Conservation (phyloP, 331 rosid species). For the Acacia concinna region DNA sequence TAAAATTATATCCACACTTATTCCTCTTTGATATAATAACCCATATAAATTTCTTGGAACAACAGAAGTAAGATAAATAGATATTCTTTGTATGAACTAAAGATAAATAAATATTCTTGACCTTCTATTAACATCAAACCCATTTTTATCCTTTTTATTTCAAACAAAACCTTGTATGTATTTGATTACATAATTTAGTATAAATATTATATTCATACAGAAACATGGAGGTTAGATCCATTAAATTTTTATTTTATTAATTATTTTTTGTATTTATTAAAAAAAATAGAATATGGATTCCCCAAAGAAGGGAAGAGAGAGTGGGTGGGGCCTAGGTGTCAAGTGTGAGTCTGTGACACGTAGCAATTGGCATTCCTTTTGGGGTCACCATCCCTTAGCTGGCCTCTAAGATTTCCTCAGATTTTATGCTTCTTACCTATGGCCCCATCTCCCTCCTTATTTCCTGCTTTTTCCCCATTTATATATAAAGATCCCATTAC, state of each 20-base stretch:
- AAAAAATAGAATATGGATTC: not conserved
- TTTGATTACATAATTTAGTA: too few species aligned
- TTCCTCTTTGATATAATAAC: not conserved
- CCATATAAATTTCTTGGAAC: not conserved
- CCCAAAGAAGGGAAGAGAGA: not conserved
- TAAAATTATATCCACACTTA: not conserved
- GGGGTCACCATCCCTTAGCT: constrained; percentile 43
- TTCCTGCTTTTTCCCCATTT: not conserved
- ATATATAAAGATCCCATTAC: too few species aligned
- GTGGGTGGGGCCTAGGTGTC: not conserved
- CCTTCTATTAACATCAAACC: not conserved
- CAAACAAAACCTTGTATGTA: not conserved
- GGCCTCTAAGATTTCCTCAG: constrained; percentile 43
- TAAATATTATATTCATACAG: too few species aligned
- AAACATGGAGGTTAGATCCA: too few species aligned
- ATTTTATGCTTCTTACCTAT: constrained; percentile 27
- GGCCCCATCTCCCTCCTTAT: constrained; percentile 21
- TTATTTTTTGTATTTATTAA: too few species aligned
- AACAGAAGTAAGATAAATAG: not conserved
- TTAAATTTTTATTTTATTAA: too few species aligned
- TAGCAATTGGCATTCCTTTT: constrained; percentile 28
- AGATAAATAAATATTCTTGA: not conserved
- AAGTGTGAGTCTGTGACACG: constrained; percentile 48
- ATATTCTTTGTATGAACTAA: too few species aligned
- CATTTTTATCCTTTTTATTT: too few species aligned